Percentiles rank a stretch among this genome's conserved stretches.
Evolutionary conservation across 108 stramenopile species (phyloP).

Genomic region (Skeletonema grethae): DNA sequence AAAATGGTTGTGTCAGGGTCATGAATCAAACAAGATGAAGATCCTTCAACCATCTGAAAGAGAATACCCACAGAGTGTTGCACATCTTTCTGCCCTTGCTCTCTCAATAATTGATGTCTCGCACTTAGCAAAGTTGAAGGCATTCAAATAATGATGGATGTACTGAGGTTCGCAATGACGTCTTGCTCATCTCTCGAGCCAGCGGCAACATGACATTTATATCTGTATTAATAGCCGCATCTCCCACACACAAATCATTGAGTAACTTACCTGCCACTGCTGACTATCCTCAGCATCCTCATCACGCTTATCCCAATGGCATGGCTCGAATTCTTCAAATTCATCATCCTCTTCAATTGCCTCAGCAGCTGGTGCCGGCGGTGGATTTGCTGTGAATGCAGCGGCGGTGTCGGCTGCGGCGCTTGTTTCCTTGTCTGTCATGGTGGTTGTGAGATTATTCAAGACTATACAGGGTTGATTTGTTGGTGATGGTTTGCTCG

Average conservation of each 20-base stretch:
- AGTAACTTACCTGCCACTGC: conserved; percentile 78
- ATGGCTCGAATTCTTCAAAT: conserved; percentile 91
- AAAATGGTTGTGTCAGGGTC: conserved; percentile 1
- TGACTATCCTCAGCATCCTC: conserved; percentile 88
- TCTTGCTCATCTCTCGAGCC: not conserved
- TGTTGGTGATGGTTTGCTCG: too few species aligned
- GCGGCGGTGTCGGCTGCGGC: conserved; percentile 9
- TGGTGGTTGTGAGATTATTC: not conserved
- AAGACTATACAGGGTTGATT: too few species aligned
- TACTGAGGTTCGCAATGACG: not conserved
- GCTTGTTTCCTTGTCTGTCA: conserved; percentile 29
- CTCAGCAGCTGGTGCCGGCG: conserved; percentile 51
- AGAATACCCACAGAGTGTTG: not conserved
- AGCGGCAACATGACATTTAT: not conserved
- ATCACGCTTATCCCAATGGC: conserved; percentile 79
- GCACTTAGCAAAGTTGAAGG: not conserved
- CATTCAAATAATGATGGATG: not conserved
- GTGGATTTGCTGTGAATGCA: conserved; percentile 23
- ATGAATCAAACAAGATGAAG: not conserved
- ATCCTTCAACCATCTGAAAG: not conserved
- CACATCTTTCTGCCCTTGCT: not conserved
- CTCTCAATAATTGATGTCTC: not conserved
- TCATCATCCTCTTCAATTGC: conserved; percentile 95
- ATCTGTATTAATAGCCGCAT: too few species aligned
- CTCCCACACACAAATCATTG: not conserved